Base-by-base conservation (phyloP, 2,329 filamentous ascomycete genomes). In the Thielaviopsis populi region DNA sequence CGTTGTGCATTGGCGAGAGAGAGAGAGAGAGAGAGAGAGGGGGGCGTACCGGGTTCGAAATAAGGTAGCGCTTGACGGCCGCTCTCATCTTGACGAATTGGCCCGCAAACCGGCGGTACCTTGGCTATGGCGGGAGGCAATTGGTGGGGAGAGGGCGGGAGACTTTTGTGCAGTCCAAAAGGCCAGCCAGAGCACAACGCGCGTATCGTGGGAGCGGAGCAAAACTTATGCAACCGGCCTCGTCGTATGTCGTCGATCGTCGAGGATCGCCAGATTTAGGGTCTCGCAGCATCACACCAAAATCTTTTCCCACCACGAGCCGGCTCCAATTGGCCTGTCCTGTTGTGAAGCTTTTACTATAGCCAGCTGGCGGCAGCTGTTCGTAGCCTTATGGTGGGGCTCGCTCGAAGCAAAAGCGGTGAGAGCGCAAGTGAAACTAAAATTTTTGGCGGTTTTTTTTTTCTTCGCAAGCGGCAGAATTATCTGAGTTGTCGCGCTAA, bases 41-140 rank as follows among this genome's bases (percentile, higher is more conserved):
- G 54, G 17, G 6, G 41, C 66, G 60, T 65, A 68, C 67, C 64
- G 66, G 64, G 62, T 65, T 65, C 62, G 64, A 59, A 30, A 68
- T 65, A 59, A 68, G 58, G 59, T 68, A 64, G 42, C 66, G 66
- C 61, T 68, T 68, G 63, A 68, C 67, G 43, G 67, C 67, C 65
- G 60, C 61, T 63, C 67, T 68, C 67, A 68, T 68, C 59, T 67
- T 66, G 65, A 42, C 59, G 61, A 62, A 64, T 58, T 66, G 63
- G 63, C 59, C 64, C 60, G 59, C 63, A 53, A 63, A 59, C 54
- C 48, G 65, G 65, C 58, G 64, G 50, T 42, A 58, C 30, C 40
- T 63, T 58, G 27, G 63, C 46, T 40, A 59, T 24, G 40, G 48
- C 37, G 61, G 48, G 41, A 37, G 24, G 48, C 53, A 63, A 64